Evolutionary conservation across 78 protist genomes (phyloP), one percentile per base, ranked within the genome.

Genomic region (Planoprotostelium fungivorum): DNA sequence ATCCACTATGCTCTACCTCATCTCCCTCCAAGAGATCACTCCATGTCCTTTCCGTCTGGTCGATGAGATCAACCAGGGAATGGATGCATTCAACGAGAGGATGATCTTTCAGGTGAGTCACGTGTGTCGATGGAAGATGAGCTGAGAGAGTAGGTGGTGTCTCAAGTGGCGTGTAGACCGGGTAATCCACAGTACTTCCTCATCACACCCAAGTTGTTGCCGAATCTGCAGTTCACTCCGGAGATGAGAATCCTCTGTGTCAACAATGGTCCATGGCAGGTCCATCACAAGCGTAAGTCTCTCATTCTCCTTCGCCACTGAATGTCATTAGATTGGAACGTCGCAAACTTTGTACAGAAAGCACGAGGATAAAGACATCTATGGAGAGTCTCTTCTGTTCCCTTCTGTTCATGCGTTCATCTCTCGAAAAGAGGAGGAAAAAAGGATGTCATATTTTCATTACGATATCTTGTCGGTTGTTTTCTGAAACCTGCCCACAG

Each of bases 31-130:
- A 89, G 87, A 37, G 36, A 39, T 94, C 31, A 95, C 95, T 23
- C 84, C n/a, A 37, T 89, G 95, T 34, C 98, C 98, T 10, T 97
- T 98, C 88, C 91, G 99, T 16, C 94, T 97, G 0, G 99, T 98
- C 16, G 99, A 98, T 83, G 99, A 98, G 92, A 97, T 97, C 91
- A 97, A 97, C 90, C 98, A 97, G 87, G 97, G 97, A 87, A 97
- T 96, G 98, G 98, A 96, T 91, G 90, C 96, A 63, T 91, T 37
- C 87, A 96, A 97, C 89, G 99, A 98, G 86, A 89, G 98, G 16
- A 86, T 88, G 91, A 88, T 96, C 86, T 96, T 96, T 51, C 92
- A 89, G 29, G 96, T 95, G 34, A 36, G 88, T n/a, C n/a, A n/a
- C n/a, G n/a, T n/a, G n/a, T n/a, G n/a, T n/a, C n/a, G n/a, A n/a